A percentile compares a stretch with the other conserved stretches of the same genome.
Evolutionary conservation across 345 rosid genomes (phyloP).

Genomic region (Bretschneidera sinensis): DNA sequence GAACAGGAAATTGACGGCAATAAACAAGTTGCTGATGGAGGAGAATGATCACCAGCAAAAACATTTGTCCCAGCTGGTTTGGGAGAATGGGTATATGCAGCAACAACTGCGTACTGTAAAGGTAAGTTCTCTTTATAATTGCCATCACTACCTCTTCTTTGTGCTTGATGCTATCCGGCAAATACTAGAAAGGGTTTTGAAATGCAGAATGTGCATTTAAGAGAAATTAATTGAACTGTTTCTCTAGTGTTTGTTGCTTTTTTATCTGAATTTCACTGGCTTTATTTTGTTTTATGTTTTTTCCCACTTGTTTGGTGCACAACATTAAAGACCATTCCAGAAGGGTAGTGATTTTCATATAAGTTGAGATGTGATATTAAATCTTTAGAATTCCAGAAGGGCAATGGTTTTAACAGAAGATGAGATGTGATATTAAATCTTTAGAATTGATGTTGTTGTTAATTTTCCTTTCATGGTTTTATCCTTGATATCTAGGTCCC

Average conservation of each 20-base stretch:
- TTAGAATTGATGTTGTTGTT: too few relatives aligned
- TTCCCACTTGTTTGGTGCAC: neutral
- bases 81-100: conserved; percentile 85
- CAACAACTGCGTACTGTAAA: conserved; percentile 81
- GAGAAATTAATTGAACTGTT: conserved; percentile 6
- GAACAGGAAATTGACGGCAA: conserved; percentile 86
- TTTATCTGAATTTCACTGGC: neutral
- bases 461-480: neutral
- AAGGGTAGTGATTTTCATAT: too few relatives aligned
- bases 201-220: neutral
- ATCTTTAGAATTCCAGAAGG: too few relatives aligned
- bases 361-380: too few relatives aligned
- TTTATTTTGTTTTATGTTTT: neutral
- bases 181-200: neutral
- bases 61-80: conserved; percentile 94
- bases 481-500: neutral
- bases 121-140: conserved; percentile 11
- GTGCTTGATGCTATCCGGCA: conserved; percentile 4
- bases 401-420: too few relatives aligned
- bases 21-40: conserved; percentile 98
- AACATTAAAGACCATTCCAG: too few relatives aligned
- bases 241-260: neutral
- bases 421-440: too few relatives aligned
- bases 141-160: neutral
- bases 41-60: conserved; percentile 97